Conservation (phyloP, 73 alveolate species). For the Paramecium pentaurelia region DNA sequence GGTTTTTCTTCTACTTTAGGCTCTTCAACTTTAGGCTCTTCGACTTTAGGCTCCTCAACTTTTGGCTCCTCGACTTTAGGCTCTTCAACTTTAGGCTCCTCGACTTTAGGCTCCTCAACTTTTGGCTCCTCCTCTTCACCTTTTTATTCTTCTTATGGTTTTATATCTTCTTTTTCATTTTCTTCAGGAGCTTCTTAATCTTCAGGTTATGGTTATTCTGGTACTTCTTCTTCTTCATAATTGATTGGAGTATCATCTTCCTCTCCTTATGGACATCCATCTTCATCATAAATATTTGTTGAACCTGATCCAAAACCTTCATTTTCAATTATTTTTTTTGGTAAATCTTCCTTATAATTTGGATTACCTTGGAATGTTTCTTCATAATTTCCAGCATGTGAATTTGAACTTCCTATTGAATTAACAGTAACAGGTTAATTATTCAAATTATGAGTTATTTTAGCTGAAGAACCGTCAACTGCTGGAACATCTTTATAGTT, state of each 20-base stretch:
- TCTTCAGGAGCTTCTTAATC: neutral
- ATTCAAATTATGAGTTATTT: no score
- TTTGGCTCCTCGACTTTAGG: neutral
- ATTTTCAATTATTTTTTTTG: neutral
- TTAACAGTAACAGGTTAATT: neutral
- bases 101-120: neutral
- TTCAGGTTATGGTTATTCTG: neutral
- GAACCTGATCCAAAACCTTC: neutral
- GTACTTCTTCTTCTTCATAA: neutral
- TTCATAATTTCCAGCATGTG: neutral
- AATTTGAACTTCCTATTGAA: neutral
- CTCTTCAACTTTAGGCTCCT: neutral
- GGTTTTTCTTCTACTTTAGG: neutral
- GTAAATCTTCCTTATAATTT: neutral
- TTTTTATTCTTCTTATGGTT: neutral
- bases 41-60: neutral
- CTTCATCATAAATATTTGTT: neutral
- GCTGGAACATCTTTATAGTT: neutral
- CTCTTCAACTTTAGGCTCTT: neutral
- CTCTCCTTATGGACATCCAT: slow-evolving; percentile 2
- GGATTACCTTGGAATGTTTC: neutral
- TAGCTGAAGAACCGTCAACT: neutral
- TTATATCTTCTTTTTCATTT: neutral
- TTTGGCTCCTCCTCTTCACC: neutral
- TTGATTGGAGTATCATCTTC: slow-evolving; percentile 12